Base-by-base conservation (phyloP, 192 early-diverging fungal species). In the Entomortierella lignicola region DNA sequence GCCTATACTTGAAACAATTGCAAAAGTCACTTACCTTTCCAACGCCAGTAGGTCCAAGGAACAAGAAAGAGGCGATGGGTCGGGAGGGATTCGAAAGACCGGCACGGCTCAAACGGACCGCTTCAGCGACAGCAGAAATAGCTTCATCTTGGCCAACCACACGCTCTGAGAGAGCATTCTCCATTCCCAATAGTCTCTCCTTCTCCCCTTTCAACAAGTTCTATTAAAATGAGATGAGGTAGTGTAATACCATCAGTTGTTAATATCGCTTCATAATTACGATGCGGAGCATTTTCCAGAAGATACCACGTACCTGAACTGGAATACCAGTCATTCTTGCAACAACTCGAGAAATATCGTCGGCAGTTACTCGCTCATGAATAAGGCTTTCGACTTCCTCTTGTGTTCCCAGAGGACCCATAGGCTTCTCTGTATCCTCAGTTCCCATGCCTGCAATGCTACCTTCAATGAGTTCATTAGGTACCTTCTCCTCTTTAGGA, bases 41-140 rank as follows among this genome's bases (percentile, higher is more conserved):
- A 31, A 91, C 90, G 50, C 93, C 93, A n/a, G 92, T 95, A 39
- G 93, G 92, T 43, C 93, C 93, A 31, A 92, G 83, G 84, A 95
- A 95, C 66, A 95, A 87, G 60, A 95, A 95, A 18, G 87, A 90
- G 17, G 92, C 93, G 53, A 93, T 85, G 8, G 93, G 92, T 31
- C 91, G 84, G 29, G 82, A 86, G 29, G 91, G 89, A 72, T 87
- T 88, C 63, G 92, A 92, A 39, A 94, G 84, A 27, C 92, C 92
- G 26, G 93, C 92, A n/a, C 90, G 86, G 56, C 89, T 91, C n/a
- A 93, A 83, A 8, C 92, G 84, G 27, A 94, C 89, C 1, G 93
- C 92, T 47, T 94, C 89, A 20, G 90, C 75, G 0, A 94, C 90
- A 0, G 91, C 86, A 12, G 74, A 65, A 15, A 94, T 85, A 10